These are phyloP conservation scores for Scedosporium aurantiacum DNA, from an alignment of 2,329 filamentous ascomycete genomes.

Conservation along the genomic window DNA sequence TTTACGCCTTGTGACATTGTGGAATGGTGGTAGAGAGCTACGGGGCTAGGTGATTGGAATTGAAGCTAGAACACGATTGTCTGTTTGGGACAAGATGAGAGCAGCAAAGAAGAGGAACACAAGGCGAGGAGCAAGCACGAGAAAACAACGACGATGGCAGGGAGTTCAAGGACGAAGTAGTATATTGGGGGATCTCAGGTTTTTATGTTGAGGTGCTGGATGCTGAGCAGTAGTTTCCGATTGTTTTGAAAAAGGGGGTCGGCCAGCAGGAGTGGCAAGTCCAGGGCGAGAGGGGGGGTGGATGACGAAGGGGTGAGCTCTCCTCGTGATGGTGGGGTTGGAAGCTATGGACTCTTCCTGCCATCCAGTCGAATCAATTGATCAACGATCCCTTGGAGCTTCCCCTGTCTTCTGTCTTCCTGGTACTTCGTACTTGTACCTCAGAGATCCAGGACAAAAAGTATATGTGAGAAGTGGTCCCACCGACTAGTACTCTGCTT, in stretches of 20 bases:
- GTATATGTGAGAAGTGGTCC: no score
- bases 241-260: background rate
- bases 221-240: background rate
- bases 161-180: background rate
- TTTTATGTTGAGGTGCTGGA: background rate
- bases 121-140: background rate
- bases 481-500: no score
- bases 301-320: background rate
- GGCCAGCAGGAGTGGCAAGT: background rate
- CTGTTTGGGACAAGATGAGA: background rate
- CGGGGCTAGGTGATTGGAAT: background rate
- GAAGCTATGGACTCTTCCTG: constrained; percentile 48
- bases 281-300: background rate
- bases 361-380: background rate
- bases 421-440: no score
- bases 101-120: background rate
- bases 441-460: no score
- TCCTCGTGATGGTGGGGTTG: constrained; percentile 55
- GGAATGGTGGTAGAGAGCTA: constrained; percentile 9
- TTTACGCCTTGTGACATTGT: constrained; percentile 48
- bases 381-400: background rate
- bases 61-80: background rate
- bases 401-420: background rate
- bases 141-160: background rate
- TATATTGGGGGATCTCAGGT: background rate